Base-by-base conservation (phyloP, 768 basidiomycete species). In the Trametes sanguinea region DNA sequence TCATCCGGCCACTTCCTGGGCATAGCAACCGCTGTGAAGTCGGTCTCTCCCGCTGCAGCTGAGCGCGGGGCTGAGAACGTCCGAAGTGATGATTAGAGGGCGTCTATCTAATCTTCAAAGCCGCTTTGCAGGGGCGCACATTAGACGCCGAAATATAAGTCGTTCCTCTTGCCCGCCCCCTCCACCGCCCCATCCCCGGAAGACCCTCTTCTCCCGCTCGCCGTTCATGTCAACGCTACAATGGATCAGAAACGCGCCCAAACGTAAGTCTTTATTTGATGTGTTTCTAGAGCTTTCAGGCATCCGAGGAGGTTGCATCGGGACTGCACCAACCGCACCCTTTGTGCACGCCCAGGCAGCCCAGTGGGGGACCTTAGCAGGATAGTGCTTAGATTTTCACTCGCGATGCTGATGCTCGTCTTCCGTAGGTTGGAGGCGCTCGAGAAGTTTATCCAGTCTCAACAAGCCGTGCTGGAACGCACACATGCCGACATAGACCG, bases 401-500 rank as follows among this genome's bases (percentile, higher is more conserved):
- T 22, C 22, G 48, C 13, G 6, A 11, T 50, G 30, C 11, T 50
- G 6, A 35, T 22, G 22, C 3, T 8, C 32, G 3, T 27, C 6
- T 16, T 1, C 4, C 11, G 10, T 27, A 87, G 85, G 68, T 73
- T 85, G 67, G 80, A 87, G 73, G 87, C 86, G 77, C 86, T 92
- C 67, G 81, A 84, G 67, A 75, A 75, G 51, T 92, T 86, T 74
- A 81, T 92, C 63, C 77, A 81, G 57, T 76, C 81, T 44, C 90
- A 92, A 74, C 82, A 75, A 71, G 70, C 76, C 17, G 66, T 89
- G 37, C 82, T 92, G 43, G 78, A 80, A 51, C 81, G 81, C 35
- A 87, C 87, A 32, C 81, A 83, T 63, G 74, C 80, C 65, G 89
- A 91, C 75, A 82, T 92, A 69, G 81, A 80, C 53, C 75, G 78